A percentile compares a stretch with the other conserved stretches of the same genome.
phyloP scores from a whole-genome alignment of 371 early-diverging fungal genomes.

The Apophysomyces ossiformis region DNA sequence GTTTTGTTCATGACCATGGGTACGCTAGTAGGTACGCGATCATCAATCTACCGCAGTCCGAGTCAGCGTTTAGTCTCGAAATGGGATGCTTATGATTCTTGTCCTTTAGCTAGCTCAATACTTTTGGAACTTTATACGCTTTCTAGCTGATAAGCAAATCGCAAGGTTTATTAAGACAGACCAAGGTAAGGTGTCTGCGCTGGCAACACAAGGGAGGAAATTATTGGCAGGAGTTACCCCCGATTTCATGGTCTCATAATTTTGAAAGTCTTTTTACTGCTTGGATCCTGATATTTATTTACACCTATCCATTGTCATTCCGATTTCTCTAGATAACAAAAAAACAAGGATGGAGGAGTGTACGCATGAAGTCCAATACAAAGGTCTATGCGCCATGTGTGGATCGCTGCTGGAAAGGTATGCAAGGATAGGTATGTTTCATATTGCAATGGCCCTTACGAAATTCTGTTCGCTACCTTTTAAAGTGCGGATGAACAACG shows the following conservation, averaged over 20 bases:
- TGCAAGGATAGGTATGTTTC: constrained; percentile 4
- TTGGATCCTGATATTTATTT: too few relatives aligned
- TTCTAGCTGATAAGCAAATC: neutral
- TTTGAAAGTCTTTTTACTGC: neutral
- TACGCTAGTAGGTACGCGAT: constrained; percentile 1
- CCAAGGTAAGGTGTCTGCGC: neutral
- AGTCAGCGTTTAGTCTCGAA: neutral
- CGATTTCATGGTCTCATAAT: neutral
- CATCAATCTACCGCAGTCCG: neutral
- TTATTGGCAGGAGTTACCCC: neutral
- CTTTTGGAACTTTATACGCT: neutral
- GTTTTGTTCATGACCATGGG: neutral
- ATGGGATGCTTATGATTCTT: neutral
- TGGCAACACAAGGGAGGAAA: neutral
- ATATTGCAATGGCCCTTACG: neutral
- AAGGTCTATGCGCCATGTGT: constrained; percentile 86
- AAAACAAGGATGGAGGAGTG: constrained; percentile 49
- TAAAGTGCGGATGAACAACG: constrained; percentile 22
- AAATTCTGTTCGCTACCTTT: neutral
- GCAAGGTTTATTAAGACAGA: neutral
- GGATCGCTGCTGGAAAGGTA: constrained; percentile 67
- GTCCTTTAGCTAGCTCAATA: neutral
- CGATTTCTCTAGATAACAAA: constrained; percentile 3
- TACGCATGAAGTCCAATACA: constrained; percentile 77
- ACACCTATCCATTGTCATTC: too few relatives aligned